Evolutionary conservation across 805 yeast species (phyloP).

Genomic region (Metschnikowia sp.): DNA sequence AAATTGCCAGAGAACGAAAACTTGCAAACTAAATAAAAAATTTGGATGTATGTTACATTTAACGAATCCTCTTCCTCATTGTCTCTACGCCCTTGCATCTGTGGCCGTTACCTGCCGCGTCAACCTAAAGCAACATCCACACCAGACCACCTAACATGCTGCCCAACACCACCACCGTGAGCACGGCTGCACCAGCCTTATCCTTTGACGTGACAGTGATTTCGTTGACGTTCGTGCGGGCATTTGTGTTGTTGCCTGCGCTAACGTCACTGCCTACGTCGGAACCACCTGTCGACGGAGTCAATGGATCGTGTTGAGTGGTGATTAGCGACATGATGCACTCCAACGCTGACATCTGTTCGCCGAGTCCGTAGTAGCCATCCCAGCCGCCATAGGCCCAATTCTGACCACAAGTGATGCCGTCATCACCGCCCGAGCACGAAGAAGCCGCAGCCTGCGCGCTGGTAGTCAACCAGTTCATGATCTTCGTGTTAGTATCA

Average conservation of each 20-base stretch:
- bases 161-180: slow-evolving; percentile 72
- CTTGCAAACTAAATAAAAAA: background rate
- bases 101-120: no score
- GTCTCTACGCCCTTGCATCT: no score
- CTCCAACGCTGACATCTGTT: slow-evolving; percentile 74
- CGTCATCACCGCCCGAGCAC: slow-evolving; percentile 78
- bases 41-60: background rate
- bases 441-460: slow-evolving; percentile 69
- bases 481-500: slow-evolving; percentile 35
- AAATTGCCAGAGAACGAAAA: no score
- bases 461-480: slow-evolving; percentile 31
- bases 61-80: no score
- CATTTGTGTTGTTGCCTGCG: slow-evolving; percentile 26
- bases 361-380: slow-evolving; percentile 69
- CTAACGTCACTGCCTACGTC: slow-evolving; percentile 20
- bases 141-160: slow-evolving; percentile 60
- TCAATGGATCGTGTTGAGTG: slow-evolving; percentile 24
- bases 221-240: slow-evolving; percentile 35
- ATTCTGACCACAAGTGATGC: slow-evolving; percentile 74
- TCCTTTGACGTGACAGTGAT: slow-evolving; percentile 49
- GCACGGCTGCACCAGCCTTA: slow-evolving; percentile 83
- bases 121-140: slow-evolving; percentile 68
- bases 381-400: slow-evolving; percentile 66
- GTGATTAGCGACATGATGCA: slow-evolving; percentile 34
- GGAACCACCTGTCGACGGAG: slow-evolving; percentile 17